phyloP scores from a whole-genome alignment of 495 filamentous ascomycete species.

The Tuber indicum region DNA sequence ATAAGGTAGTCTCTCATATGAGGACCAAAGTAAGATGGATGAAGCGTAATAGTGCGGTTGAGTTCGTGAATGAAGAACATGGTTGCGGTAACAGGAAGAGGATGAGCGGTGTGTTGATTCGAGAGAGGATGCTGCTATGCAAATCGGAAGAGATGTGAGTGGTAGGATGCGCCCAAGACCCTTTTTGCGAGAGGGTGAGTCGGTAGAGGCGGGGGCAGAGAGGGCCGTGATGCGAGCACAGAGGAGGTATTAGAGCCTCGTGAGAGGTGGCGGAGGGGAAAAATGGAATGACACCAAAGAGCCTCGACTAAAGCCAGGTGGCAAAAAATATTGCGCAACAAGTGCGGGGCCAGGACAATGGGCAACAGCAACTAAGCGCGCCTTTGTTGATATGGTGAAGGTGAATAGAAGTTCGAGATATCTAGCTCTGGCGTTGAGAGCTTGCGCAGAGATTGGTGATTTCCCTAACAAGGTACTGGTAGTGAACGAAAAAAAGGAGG shows the following conservation, averaged over 20 bases:
- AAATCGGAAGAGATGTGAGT: not conserved
- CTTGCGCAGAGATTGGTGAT: not conserved
- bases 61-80: constrained; percentile 99
- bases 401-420: not conserved
- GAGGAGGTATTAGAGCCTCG: not conserved
- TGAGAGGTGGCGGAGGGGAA: not conserved
- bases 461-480: not conserved
- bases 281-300: not conserved
- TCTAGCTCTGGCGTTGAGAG: not conserved
- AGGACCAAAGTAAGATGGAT: constrained; percentile 91
- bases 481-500: not conserved
- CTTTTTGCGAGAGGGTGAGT: not conserved
- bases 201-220: not conserved
- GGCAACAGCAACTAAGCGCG: not conserved
- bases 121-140: not conserved
- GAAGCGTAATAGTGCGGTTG: constrained; percentile 83
- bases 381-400: not conserved
- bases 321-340: not conserved
- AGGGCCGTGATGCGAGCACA: not conserved
- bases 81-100: constrained; percentile 20
- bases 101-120: not conserved
- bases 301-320: not conserved
- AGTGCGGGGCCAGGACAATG: not conserved
- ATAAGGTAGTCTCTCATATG: constrained; percentile 85
- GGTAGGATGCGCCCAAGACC: not conserved